phyloP scores from a whole-genome alignment of 1,139 yeast species.

The Yamadazyma oceani region DNA sequence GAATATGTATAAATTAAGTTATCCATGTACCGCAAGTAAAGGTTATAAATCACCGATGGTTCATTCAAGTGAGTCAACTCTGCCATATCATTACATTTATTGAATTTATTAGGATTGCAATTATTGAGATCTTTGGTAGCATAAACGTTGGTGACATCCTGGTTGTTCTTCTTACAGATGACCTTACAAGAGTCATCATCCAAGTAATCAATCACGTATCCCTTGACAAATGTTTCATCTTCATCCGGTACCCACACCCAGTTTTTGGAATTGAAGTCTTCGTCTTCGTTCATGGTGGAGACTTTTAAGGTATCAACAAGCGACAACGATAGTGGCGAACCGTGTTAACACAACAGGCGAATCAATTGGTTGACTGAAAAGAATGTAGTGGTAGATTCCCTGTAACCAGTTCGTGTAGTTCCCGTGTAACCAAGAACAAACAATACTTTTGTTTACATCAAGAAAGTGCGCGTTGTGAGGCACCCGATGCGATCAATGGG shows the following conservation, averaged over 20 bases:
- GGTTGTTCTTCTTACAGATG: conserved; percentile 44
- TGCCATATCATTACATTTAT: conserved; percentile 93
- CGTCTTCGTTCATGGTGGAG: conserved; percentile 28
- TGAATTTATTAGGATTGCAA: conserved; percentile 89
- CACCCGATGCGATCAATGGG: too few relatives aligned
- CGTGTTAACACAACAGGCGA: too few relatives aligned
- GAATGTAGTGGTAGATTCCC: too few relatives aligned
- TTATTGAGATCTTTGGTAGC: conserved; percentile 54
- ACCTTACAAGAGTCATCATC: conserved; percentile 54
- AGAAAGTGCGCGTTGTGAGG: too few relatives aligned
- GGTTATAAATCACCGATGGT: conserved; percentile 86
- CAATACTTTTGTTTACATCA: too few relatives aligned
- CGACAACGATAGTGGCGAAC: too few relatives aligned
- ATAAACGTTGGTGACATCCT: conserved; percentile 36
- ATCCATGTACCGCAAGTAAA: conserved; percentile 71
- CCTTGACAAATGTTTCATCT: conserved; percentile 65
- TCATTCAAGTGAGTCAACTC: conserved; percentile 92
- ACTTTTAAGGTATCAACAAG: too few relatives aligned
- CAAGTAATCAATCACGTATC: conserved; percentile 58
- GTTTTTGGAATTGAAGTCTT: conserved; percentile 52
- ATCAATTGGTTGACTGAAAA: too few relatives aligned
- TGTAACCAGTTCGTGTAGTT: too few relatives aligned
- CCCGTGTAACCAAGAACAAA: too few relatives aligned
- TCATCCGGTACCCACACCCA: conserved; percentile 86
- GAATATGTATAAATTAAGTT: conserved; percentile 75